A percentile compares a stretch with the other conserved stretches of the same genome.
Evolutionary conservation across 2,329 filamentous ascomycete species (phyloP).

Genomic region (Elsinoe batatas): DNA sequence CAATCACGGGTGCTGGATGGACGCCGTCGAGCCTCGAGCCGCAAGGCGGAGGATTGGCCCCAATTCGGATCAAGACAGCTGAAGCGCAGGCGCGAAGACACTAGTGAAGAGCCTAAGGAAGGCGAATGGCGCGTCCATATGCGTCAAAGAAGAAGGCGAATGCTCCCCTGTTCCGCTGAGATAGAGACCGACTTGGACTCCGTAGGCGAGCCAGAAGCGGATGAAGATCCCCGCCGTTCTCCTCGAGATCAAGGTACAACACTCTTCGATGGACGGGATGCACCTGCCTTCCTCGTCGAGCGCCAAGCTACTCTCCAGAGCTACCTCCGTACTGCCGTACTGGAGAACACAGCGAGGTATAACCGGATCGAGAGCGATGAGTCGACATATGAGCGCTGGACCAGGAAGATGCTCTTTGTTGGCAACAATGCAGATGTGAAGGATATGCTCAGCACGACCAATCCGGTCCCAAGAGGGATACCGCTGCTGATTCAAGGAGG

Average conservation of each 20-base stretch:
- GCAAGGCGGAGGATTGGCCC: too few relatives aligned
- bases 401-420: not conserved
- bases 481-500: not conserved
- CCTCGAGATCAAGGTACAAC: not conserved
- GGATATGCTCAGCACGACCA: not conserved
- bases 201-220: too few relatives aligned
- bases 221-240: too few relatives aligned
- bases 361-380: not conserved
- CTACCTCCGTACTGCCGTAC: not conserved
- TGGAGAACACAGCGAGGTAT: not conserved
- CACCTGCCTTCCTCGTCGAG: not conserved
- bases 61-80: too few relatives aligned
- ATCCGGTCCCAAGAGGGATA: not conserved
- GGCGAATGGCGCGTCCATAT: too few relatives aligned
- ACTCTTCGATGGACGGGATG: not conserved
- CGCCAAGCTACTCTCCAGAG: not conserved
- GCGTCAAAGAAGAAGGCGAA: too few relatives aligned
- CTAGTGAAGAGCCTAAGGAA: too few relatives aligned
- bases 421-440: not conserved
- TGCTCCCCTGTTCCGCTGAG: too few relatives aligned
- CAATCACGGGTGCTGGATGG: too few relatives aligned
- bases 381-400: not conserved
- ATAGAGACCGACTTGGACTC: too few relatives aligned
- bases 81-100: too few relatives aligned
- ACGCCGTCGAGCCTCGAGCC: too few relatives aligned